Evolutionary conservation across 805 yeast genomes (phyloP), one percentile per base, ranked within the genome.

Genomic region (Candida schatavii): DNA sequence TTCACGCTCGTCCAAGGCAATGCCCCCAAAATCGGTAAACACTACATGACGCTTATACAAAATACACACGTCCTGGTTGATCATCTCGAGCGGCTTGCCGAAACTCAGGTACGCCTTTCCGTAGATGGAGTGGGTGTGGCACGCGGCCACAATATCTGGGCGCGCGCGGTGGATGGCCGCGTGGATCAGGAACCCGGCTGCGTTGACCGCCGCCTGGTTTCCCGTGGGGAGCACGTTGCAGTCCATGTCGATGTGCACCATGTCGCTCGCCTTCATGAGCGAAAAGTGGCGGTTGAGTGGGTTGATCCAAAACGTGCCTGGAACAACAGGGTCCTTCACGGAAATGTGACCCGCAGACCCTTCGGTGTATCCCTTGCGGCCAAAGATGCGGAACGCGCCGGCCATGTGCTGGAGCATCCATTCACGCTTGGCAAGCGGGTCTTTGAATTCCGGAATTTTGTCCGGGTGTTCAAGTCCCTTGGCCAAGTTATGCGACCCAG

Each of bases 291-390:
- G 75, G n/a, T 85, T 91, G 48, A 88, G 67, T 3, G 96, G 96
- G 63, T 88, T 88, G 59, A 88, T 85, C 96, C 96, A 88, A 60
- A 88, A 88, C 3, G 91, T 85, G 35, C 70, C 59, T n/a, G 84
- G 84, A 48, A 83, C 80, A 34, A 85, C 80, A 3, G 96, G 96
- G 55, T 88, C 96, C 51, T 93, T 75, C 10, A 88, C 75, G 6
- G 93, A 83, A 44, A 88, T 87, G 58, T 88, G 96, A 18, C 96
- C 96, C 0, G 95, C 88, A 17, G 80, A 61, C 13, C 95, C 96
- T 59, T 85, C 88, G 14, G 81, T 70, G 61, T 66, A 87, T 14
- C 87, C 88, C 50, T 77, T 78, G 55, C 95, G 74, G n/a, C 87
- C 89, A 59, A 88, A 85, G 1, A 84, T 76, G 46, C 95, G 74